These are phyloP conservation scores for Solioccasus polychromus DNA, from an alignment of 768 basidiomycete genomes.

Conservation along the genomic window DNA sequence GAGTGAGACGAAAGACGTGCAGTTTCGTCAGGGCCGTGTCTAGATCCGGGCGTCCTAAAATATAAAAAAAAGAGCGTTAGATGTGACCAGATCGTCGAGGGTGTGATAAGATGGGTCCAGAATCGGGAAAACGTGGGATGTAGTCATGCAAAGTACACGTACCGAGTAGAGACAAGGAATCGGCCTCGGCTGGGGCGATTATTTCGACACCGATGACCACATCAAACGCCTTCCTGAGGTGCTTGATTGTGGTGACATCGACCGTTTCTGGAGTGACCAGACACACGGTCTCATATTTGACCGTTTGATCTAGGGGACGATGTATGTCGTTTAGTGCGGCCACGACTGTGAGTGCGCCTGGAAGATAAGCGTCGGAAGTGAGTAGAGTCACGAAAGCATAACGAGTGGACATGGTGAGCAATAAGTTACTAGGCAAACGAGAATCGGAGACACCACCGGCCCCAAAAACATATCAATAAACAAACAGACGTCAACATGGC, in stretches of 20 bases:
- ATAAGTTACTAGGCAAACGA: conserved; percentile 18
- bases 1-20: conserved; percentile 89
- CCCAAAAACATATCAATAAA: no score
- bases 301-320: conserved; percentile 43
- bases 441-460: not conserved
- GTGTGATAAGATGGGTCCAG: conserved; percentile 13
- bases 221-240: conserved; percentile 77
- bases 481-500: conserved; percentile 18
- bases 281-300: conserved; percentile 72
- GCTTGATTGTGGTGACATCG: conserved; percentile 75
- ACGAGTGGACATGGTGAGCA: conserved; percentile 51
- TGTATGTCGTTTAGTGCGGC: conserved; percentile 85
- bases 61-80: conserved; percentile 14
- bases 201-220: conserved; percentile 90
- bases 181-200: conserved; percentile 65
- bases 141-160: conserved; percentile 17
- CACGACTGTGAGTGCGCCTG: conserved; percentile 84
- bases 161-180: conserved; percentile 83
- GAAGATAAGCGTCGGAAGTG: conserved; percentile 89
- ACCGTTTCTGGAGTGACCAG: conserved; percentile 93
- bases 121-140: conserved; percentile 10
- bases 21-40: conserved; percentile 93
- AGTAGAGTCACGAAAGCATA: conserved; percentile 91
- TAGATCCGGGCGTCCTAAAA: conserved; percentile 88
- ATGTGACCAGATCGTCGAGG: not conserved